Evolutionary conservation across 2,329 filamentous ascomycete genomes (phyloP).

Genomic region (Penicillium thymicola): DNA sequence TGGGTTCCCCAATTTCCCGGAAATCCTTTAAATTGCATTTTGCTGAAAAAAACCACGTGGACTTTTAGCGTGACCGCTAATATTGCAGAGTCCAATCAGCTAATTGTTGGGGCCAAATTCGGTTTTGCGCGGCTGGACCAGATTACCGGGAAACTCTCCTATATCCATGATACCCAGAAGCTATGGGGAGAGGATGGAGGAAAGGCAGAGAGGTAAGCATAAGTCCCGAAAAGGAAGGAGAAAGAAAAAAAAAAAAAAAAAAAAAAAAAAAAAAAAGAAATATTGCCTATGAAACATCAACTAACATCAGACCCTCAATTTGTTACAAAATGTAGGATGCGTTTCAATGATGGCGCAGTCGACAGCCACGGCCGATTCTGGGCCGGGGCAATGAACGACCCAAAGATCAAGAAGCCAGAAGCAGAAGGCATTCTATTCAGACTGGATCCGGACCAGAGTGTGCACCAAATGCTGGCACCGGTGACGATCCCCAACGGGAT

Average conservation of each 20-base stretch:
- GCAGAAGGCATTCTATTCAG: conserved; percentile 67
- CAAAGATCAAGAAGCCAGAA: conserved; percentile 55
- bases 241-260: background rate
- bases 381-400: conserved; percentile 84
- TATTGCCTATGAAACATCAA: background rate
- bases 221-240: conserved; percentile 1
- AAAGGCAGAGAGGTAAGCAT: conserved; percentile 46
- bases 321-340: conserved; percentile 39
- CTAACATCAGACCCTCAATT: background rate
- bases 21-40: background rate
- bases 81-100: conserved; percentile 61
- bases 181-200: conserved; percentile 45
- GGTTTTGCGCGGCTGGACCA: conserved; percentile 77
- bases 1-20: conserved; percentile 23
- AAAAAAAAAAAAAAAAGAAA: background rate
- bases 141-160: conserved; percentile 52
- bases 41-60: conserved; percentile 16
- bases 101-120: conserved; percentile 76
- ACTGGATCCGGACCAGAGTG: conserved; percentile 60
- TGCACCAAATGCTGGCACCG: conserved; percentile 58
- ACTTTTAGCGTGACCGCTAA: conserved; percentile 67
- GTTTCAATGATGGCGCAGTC: conserved; percentile 77
- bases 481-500: conserved; percentile 82
- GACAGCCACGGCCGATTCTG: conserved; percentile 80
- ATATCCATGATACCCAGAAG: conserved; percentile 56